Base-by-base conservation (phyloP, 306 rosid species). In the Ceratonia siliqua region DNA sequence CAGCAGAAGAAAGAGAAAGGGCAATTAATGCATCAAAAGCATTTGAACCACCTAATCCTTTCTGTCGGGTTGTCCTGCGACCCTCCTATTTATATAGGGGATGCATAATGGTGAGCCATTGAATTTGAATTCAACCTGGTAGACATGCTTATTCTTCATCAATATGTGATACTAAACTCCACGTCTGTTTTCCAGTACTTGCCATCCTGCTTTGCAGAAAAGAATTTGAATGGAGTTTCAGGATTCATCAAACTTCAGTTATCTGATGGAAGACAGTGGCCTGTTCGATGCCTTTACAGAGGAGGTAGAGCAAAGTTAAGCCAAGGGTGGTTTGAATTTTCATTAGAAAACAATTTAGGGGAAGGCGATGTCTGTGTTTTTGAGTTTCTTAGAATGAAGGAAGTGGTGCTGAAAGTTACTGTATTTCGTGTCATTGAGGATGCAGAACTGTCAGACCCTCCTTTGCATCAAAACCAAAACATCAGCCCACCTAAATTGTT, bases 281-380 rank as follows among this genome's bases (percentile, higher is more conserved):
- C 96, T 0, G 98, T 92, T 38, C 90, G 99, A 57, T 95, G 99
- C 81, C 96, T 95, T 79, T 90, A 89, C 65, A 87, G 79, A 80
- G 86, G 88, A 45, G 99, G 98, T 58, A 87, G 95, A 78, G 96
- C 99, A 8, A 95, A 95, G 86, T 79, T 95, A 75, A 95, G 98
- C 84, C 98, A 92, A 59, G 99, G 99, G 17, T 95, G 99, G 99
- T 95, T 83, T 43, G 99, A 95, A 58, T 95, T 95, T 76, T 49
- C 93, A 0, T 13, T 85, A 68, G 99, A 95, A 83, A 95, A 92
- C 78, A 87, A 88, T 80, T 76, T 92, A 81, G 97, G 92, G 17
- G 99, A 95, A 86, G 99, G 99, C 2, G 99, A 95, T 33, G 99
- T 95, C 22, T 95, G 99, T 68, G 93, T 94, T 66, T 95, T 95